phyloP scores from a whole-genome alignment of 139 green algal species.

The Chlorella sp. region DNA sequence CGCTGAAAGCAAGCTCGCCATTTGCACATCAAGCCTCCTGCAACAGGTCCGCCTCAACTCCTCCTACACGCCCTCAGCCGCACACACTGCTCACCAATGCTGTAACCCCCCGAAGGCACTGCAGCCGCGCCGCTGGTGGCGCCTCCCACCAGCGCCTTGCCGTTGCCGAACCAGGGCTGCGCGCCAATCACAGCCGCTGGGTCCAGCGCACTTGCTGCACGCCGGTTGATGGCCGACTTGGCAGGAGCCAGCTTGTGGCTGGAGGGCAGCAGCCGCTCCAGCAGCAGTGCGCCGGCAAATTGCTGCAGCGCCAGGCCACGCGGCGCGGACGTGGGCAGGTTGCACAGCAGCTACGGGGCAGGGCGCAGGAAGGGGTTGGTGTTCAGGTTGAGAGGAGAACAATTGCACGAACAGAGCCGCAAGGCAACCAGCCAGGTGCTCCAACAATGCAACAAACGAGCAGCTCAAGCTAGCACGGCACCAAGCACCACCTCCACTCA shows the following conservation, averaged over 20 bases:
- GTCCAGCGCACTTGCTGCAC: not conserved
- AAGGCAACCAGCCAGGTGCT: no score
- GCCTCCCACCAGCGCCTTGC: slow-evolving; percentile 6
- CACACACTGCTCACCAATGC: not conserved
- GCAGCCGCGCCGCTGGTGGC: slow-evolving; percentile 5
- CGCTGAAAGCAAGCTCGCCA: no score
- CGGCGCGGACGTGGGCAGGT: not conserved
- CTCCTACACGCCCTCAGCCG: not conserved
- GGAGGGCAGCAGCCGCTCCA: slow-evolving; percentile 15
- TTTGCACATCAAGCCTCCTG: no score
- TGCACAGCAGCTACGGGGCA: slow-evolving; percentile 17
- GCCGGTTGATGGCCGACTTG: not conserved
- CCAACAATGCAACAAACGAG: no score
- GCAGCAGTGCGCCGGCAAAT: slow-evolving; percentile 4
- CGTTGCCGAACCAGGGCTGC: slow-evolving; percentile 24
- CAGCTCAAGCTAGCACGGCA: no score
- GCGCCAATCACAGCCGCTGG: not conserved
- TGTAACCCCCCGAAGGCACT: slow-evolving; percentile 12
- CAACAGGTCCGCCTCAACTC: not conserved
- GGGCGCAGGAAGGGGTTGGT: no score
- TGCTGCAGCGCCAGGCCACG: slow-evolving; percentile 33
- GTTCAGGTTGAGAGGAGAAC: no score
- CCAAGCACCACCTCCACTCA: not conserved
- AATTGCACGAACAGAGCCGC: no score
- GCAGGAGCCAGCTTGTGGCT: not conserved